Percentiles rank a stretch among this genome's conserved stretches.
Evolutionary conservation across 331 rosid species (phyloP).

Genomic region (Arachis monticola): DNA sequence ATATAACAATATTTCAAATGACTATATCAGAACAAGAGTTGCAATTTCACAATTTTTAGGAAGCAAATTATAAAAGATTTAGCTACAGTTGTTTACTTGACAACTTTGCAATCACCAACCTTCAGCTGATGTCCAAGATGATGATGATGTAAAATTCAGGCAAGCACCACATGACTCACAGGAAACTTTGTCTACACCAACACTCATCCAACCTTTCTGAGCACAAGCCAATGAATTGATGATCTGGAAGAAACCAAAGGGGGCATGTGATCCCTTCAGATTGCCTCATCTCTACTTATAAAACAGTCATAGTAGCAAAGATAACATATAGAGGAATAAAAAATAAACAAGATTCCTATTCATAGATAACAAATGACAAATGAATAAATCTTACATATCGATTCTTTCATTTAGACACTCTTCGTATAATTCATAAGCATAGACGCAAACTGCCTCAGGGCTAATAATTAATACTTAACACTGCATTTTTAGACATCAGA

Average conservation of each 20-base stretch:
- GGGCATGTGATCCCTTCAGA: constrained; percentile 36
- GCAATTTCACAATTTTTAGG: not conserved
- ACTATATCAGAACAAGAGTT: not conserved
- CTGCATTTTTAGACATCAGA: constrained; percentile 11
- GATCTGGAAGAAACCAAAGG: constrained; percentile 54
- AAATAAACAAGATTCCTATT: constrained; percentile 9
- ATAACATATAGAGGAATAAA: constrained; percentile 17
- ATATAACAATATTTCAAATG: no score
- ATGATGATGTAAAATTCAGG: constrained; percentile 59
- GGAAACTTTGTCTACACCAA: constrained; percentile 78
- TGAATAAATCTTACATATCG: not conserved
- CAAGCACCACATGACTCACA: constrained; percentile 84
- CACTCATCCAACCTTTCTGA: constrained; percentile 90
- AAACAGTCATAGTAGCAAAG: constrained; percentile 28
- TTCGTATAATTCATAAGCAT: not conserved
- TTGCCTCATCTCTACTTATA: constrained; percentile 25
- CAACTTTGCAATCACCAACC: constrained; percentile 60
- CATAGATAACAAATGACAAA: not conserved
- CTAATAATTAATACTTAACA: constrained; percentile 1
- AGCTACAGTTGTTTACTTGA: not conserved
- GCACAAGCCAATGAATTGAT: constrained; percentile 86
- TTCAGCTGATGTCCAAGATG: constrained; percentile 78
- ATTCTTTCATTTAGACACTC: constrained; percentile 15
- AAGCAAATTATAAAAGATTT: not conserved
- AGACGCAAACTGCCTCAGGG: constrained; percentile 14